Conservation (phyloP, 1,284 basidiomycete species). For the Microbotryum violaceum region DNA sequence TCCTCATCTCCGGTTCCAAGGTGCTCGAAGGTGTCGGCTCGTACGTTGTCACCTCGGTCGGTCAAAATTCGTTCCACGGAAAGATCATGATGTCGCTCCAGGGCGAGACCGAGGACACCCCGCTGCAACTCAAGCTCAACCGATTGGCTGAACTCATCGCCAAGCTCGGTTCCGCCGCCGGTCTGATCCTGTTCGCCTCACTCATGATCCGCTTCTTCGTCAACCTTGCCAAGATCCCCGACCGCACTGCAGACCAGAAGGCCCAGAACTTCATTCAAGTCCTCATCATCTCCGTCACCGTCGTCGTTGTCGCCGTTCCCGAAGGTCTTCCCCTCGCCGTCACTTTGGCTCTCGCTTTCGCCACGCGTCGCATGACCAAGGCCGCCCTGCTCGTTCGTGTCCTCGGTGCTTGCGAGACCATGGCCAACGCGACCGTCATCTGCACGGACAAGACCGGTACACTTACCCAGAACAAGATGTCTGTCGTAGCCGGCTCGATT, state of each 20-base stretch:
- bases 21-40: slow-evolving; percentile 89
- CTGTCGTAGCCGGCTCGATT: slow-evolving; percentile 88
- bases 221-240: slow-evolving; percentile 15
- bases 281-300: slow-evolving; percentile 86
- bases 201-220: slow-evolving; percentile 67
- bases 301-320: slow-evolving; percentile 94
- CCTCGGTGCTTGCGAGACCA: slow-evolving; percentile 92
- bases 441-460: slow-evolving; percentile 46
- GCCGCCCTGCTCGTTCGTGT: slow-evolving; percentile 92
- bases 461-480: slow-evolving; percentile 86
- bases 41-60: slow-evolving; percentile 88
- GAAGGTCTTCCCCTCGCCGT: slow-evolving; percentile 85
- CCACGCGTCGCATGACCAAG: slow-evolving; percentile 92
- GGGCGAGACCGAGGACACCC: slow-evolving; percentile 74
- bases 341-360: slow-evolving; percentile 90
- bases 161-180: slow-evolving; percentile 74
- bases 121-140: slow-evolving; percentile 90
- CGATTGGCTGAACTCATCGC: slow-evolving; percentile 86
- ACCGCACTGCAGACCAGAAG: slow-evolving; percentile 63
- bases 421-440: slow-evolving; percentile 93
- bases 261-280: slow-evolving; percentile 89
- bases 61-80: slow-evolving; percentile 86
- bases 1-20: slow-evolving; percentile 87
- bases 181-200: slow-evolving; percentile 69
- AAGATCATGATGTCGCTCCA: slow-evolving; percentile 90